Evolutionary conservation across 2,329 filamentous ascomycete species (phyloP).

Genomic region (Chrysoporthe deuterocubensis): DNA sequence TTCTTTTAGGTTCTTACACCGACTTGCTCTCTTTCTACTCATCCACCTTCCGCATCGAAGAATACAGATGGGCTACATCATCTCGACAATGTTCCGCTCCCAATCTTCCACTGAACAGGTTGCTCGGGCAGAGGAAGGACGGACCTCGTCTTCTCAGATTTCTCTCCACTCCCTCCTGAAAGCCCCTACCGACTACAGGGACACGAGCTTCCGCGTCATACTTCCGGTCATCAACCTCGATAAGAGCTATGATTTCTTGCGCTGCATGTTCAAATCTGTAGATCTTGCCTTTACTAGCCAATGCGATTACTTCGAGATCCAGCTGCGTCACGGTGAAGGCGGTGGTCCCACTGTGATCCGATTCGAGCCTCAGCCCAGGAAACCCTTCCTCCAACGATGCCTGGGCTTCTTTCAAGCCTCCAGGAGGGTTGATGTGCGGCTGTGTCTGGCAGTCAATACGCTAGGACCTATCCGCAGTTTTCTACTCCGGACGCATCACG

Average conservation of each 20-base stretch:
- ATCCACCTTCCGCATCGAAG: no score
- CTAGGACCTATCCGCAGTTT: neutral
- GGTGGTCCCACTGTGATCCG: neutral
- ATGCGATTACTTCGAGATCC: neutral
- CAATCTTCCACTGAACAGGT: neutral
- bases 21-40: neutral
- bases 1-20: neutral
- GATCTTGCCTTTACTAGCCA: neutral
- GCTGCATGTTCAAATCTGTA: neutral
- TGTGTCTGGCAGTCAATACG: neutral
- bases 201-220: neutral
- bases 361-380: neutral
- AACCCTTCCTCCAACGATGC: neutral
- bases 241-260: neutral
- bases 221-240: neutral
- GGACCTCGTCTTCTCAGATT: neutral
- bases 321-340: neutral
- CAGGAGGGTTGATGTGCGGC: neutral
- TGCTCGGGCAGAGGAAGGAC: neutral
- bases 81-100: neutral
- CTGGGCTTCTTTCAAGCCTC: neutral
- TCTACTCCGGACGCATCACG: neutral
- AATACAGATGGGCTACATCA: neutral
- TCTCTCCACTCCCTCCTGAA: neutral
- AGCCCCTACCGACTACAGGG: neutral